Base-by-base conservation (phyloP, 805 yeast species). In the Ogataea pignaliae region DNA sequence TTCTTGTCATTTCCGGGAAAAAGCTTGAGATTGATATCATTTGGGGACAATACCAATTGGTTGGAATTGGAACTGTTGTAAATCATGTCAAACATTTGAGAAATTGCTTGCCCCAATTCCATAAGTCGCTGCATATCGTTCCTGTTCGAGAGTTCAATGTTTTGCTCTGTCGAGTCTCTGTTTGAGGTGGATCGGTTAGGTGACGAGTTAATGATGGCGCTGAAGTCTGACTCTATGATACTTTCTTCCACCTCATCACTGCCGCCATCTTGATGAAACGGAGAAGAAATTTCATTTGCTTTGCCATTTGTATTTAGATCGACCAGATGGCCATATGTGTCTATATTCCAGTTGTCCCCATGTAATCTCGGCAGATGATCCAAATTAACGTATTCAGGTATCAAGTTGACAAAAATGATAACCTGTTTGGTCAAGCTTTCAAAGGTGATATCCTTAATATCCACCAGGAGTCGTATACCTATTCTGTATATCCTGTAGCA, bases 391-490 rank as follows among this genome's bases (percentile, higher is more conserved):
- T 69, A 69, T 7, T 70, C 69, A 16, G 75, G 56, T 1, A 71
- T 60, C n/a, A 78, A 42, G 38, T 78, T 69, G 10, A 72, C 53
- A 47, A 81, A 78, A 3, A 72, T 51, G 4, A 67, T 50, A 11
- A 78, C 48, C 52, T 79, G 81, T 12, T 63, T 63, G 38, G 65
- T 70, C 3, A 79, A 47, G 0, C 65, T 54, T 2, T 68, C 73
- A 52, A 69, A 70, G 10, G 71, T 69, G 1, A 80, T 63, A 10
- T 65, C 54, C 15, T 66, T 59, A n/a, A 74, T 57, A 21, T 54
- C 57, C 2, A 69, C 45, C 3, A 70, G 51, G 13, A 69, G 58
- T 11, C 51, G 57, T 26, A 74, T 46, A 0, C 80, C 78, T 1
- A 72, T 35, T 34, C 59, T 59, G 12, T 71, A 65, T 3, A 79